A percentile compares a stretch with the other conserved stretches of the same genome.
phyloP scores from a whole-genome alignment of 2,329 filamentous ascomycete species.

The Epicoccum nigrum region DNA sequence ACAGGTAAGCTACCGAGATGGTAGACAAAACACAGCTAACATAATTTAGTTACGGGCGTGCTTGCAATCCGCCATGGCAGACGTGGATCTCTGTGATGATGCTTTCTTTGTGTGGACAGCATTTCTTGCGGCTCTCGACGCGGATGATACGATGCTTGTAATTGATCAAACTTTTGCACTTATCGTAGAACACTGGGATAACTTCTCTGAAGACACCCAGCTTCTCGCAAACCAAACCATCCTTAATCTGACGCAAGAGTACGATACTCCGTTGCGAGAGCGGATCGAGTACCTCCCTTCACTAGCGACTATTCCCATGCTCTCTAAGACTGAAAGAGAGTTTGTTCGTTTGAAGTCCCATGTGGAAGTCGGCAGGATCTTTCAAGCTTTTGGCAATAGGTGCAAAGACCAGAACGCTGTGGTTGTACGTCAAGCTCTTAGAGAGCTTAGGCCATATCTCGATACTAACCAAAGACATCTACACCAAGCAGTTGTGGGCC shows the following conservation, averaged over 20 bases:
- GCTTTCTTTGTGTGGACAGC: constrained; percentile 85
- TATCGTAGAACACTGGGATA: constrained; percentile 78
- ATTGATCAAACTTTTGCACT: constrained; percentile 90
- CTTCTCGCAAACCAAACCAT: constrained; percentile 68
- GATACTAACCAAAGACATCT: constrained; percentile 75
- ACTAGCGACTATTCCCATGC: constrained; percentile 69
- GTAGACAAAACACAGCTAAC: constrained; percentile 27
- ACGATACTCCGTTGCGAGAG: constrained; percentile 66
- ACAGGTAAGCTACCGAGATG: constrained; percentile 64
- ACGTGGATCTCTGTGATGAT: constrained; percentile 73
- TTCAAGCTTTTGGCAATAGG: constrained; percentile 74
- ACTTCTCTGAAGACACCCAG: constrained; percentile 67
- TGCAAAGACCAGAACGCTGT: constrained; percentile 83
- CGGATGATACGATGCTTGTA: constrained; percentile 78
- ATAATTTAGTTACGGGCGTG: constrained; percentile 79
- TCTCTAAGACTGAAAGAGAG: constrained; percentile 70
- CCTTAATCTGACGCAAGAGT: constrained; percentile 66
- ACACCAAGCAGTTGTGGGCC: constrained; percentile 78
- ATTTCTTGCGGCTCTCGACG: constrained; percentile 72
- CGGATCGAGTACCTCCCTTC: constrained; percentile 80
- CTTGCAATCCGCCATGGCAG: constrained; percentile 79
- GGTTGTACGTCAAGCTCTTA: constrained; percentile 81
- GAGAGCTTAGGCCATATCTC: constrained; percentile 77
- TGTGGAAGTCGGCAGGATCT: constrained; percentile 69
- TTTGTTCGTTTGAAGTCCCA: constrained; percentile 69